Evolutionary conservation across 1,284 basidiomycete species (phyloP).

Genomic region (Cryptococcus sp.): DNA sequence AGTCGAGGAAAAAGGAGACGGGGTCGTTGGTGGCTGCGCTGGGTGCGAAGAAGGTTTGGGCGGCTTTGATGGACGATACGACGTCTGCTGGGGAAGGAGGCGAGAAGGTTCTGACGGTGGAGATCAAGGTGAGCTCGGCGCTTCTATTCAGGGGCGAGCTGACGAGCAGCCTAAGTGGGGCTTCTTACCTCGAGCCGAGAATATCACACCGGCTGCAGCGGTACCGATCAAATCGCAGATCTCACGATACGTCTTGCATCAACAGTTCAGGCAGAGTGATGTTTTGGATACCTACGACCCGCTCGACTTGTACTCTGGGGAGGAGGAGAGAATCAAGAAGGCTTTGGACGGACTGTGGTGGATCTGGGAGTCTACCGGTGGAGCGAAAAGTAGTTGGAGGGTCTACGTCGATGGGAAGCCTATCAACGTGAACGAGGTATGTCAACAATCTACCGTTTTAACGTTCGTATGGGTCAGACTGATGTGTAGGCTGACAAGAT

Average conservation of each 20-base stretch:
- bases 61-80: slow-evolving; percentile 54
- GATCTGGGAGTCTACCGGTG: slow-evolving; percentile 60
- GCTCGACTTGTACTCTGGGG: slow-evolving; percentile 73
- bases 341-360: slow-evolving; percentile 69
- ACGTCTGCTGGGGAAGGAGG: slow-evolving; percentile 43
- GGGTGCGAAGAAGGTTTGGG: slow-evolving; percentile 62
- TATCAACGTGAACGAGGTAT: slow-evolving; percentile 59
- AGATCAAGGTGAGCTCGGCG: slow-evolving; percentile 69
- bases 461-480: not conserved
- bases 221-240: slow-evolving; percentile 59
- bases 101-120: slow-evolving; percentile 55
- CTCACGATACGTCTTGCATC: slow-evolving; percentile 85
- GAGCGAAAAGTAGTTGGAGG: slow-evolving; percentile 69
- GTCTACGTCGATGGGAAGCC: slow-evolving; percentile 64
- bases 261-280: slow-evolving; percentile 47
- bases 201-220: slow-evolving; percentile 57
- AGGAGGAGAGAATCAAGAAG: slow-evolving; percentile 54
- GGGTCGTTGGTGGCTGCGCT: slow-evolving; percentile 42
- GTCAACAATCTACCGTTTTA: too few relatives aligned
- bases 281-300: slow-evolving; percentile 60
- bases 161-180: slow-evolving; percentile 81
- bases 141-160: not conserved
- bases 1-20: slow-evolving; percentile 54
- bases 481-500: slow-evolving; percentile 10
- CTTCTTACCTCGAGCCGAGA: slow-evolving; percentile 62